Base-by-base conservation (phyloP, 805 yeast species). In the Maudiozyma turicensis region DNA sequence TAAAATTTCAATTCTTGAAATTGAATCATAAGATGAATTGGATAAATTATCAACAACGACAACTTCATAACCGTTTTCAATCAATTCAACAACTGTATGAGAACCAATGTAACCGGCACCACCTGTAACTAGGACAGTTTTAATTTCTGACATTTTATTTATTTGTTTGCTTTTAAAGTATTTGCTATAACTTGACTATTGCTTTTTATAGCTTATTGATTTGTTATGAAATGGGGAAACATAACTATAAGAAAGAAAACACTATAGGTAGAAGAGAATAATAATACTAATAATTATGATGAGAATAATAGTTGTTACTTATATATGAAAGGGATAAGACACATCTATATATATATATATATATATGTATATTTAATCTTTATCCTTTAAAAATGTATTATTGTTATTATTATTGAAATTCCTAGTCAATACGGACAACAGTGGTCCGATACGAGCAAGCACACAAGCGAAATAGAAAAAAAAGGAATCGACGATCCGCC, bases 21-120 rank as follows among this genome's bases (percentile, higher is more conserved):
- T 71, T 2, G 89, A 79, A 53, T 82, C 87, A 55, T 74, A 74
- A 39, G 81, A 75, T 2, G 93, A 81, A 58, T 83, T 86, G 58
- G 72, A 67, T 50, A 83, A 69, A 63, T 82, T 82, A 64, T 86
- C 95, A 26, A 82, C 78, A 42, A 86, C 75, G n/a, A 86, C 81
- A 33, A 84, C 87, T 31, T 81, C 74, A 58, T 80, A 75, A 29
- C 86, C 87, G 47, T 76, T 72, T 51, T 76, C 73, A 45, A 81
- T 62, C 47, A 82, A 72, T 57, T 79, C 84, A 44, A 80, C 78
- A 14, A 76, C 86, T 1, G 91, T 82, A 62, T 86, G 93, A 8
- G 91, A 82, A 29, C 93, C 95, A 59, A 86, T 84, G 67, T 86
- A 86, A 20, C 95, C 93, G 30, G 91, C 86, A 44, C 95, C 95